Evolutionary conservation across 140 eudicot genomes (phyloP).

Genomic region (Cichorium intybus): DNA sequence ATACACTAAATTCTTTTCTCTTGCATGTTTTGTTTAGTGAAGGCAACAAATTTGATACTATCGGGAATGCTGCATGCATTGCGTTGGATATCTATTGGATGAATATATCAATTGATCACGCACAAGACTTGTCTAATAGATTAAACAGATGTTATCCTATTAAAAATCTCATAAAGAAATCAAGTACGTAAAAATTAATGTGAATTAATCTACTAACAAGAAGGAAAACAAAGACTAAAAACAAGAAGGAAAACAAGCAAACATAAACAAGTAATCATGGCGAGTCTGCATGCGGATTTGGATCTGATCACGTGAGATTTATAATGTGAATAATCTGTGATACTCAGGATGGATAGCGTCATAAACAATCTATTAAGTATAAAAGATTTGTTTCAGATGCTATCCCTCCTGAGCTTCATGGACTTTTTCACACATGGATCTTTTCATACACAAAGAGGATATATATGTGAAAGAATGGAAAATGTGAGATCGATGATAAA

Average conservation of each 20-base stretch:
- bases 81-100: too few species aligned
- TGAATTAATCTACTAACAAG: too few species aligned
- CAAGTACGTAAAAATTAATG: too few species aligned
- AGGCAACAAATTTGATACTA: too few species aligned
- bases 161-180: too few species aligned
- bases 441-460: background rate
- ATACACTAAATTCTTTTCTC: too few species aligned
- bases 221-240: background rate
- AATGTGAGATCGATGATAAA: conserved; percentile 2
- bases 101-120: too few species aligned
- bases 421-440: conserved; percentile 24
- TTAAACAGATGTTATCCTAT: too few species aligned
- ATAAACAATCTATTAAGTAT: background rate
- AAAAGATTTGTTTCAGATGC: conserved; percentile 30
- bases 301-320: background rate
- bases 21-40: too few species aligned
- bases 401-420: conserved; percentile 61
- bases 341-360: conserved; percentile 61
- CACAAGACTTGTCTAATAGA: too few species aligned
- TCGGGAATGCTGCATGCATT: too few species aligned
- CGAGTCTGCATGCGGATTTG: background rate
- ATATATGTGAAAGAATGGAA: background rate
- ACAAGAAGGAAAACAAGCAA: background rate
- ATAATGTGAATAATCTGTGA: conserved; percentile 25
- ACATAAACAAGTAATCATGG: background rate